Evolutionary conservation across 169 alveolate species (phyloP), one percentile per base, ranked within the genome.

Genomic region (Ichthyophthirius multifiliis): DNA sequence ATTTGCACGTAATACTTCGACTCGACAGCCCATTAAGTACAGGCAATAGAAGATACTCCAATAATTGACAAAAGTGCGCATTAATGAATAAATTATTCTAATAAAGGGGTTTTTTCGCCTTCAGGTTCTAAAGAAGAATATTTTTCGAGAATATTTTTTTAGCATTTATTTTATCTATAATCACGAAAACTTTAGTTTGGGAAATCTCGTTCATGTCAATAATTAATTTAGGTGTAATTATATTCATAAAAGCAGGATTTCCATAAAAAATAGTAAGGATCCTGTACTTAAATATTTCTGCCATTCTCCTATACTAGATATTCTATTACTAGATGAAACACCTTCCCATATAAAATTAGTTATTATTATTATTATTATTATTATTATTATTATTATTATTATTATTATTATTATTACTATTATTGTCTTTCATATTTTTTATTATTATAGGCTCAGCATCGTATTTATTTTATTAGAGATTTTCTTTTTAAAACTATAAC

Each of bases 11-110:
- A 84, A 41, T 86, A 94, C 37, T 90, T 89, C 39, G 94, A 88
- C 65, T 90, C 86, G 6, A 91, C 83, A 39, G 93, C 82, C 96
- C 96, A 93, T 62, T 89, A 83, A n/a, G 94, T 93, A 5, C 92
- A 77, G 55, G 89, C 43, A 5, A 93, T 78, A 30, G 93, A 80
- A 9, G 85, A 75, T 2, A 90, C 88, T 10, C 94, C 96, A 39
- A 91, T 63, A 23, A 90, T 35, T 7, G 94, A 76, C 75, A 90
- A 82, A 76, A 93, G 75, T 5, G 94, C 95, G 30, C 89, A 83
- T n/a, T 87, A 74, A 45, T 84, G 83, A n/a, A 83, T 76, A 43
- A 93, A 91, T 43, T 89, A 87, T 62, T 93, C 92, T 46, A 74
- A 73, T 16, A 89, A 82, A 43, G 84, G 85, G 63, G 88, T 87